Percentiles rank a stretch among this genome's conserved stretches.
These are phyloP conservation scores for Suillus alpinus DNA, from an alignment of 768 basidiomycete species.

Conservation along the genomic window DNA sequence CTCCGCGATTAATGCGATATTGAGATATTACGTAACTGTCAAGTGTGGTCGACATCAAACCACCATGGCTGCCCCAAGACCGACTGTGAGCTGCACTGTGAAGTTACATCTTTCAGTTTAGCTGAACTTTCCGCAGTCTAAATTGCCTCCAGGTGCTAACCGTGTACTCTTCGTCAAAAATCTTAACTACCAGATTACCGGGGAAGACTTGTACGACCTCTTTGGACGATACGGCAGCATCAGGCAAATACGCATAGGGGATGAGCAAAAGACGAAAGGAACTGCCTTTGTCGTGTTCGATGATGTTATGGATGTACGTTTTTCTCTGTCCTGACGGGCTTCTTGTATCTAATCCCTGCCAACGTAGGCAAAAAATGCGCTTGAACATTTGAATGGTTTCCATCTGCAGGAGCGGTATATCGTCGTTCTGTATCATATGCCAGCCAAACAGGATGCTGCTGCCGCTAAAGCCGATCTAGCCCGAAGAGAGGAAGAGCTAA, in stretches of 20 bases:
- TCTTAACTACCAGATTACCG: slow-evolving; percentile 87
- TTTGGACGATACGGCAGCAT: slow-evolving; percentile 98
- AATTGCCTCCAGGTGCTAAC: slow-evolving; percentile 90
- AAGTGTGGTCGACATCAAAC: slow-evolving; percentile 5
- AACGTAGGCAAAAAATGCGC: slow-evolving; percentile 87
- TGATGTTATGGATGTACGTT: slow-evolving; percentile 89
- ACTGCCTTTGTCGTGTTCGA: slow-evolving; percentile 97
- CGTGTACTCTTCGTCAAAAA: slow-evolving; percentile 93
- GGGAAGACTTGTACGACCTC: slow-evolving; percentile 93
- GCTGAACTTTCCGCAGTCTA: slow-evolving; percentile 48
- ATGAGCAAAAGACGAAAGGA: slow-evolving; percentile 87
- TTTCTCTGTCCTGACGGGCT: neutral
- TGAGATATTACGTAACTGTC: slow-evolving; percentile 2
- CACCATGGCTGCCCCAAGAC: slow-evolving; percentile 66
- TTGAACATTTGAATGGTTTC: slow-evolving; percentile 96
- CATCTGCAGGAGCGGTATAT: slow-evolving; percentile 98
- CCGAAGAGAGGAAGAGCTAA: slow-evolving; percentile 86
- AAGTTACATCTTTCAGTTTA: neutral
- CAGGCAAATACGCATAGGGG: slow-evolving; percentile 92
- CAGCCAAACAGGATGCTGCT: slow-evolving; percentile 93
- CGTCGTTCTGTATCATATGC: slow-evolving; percentile 97
- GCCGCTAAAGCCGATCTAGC: slow-evolving; percentile 91
- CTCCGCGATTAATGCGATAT: neutral
- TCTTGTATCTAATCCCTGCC: slow-evolving; percentile 14
- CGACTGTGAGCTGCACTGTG: slow-evolving; percentile 45